Percentiles rank a stretch among this genome's conserved stretches.
Conservation (phyloP, 23 red algal species). For the Gracilaria vermiculophylla region DNA sequence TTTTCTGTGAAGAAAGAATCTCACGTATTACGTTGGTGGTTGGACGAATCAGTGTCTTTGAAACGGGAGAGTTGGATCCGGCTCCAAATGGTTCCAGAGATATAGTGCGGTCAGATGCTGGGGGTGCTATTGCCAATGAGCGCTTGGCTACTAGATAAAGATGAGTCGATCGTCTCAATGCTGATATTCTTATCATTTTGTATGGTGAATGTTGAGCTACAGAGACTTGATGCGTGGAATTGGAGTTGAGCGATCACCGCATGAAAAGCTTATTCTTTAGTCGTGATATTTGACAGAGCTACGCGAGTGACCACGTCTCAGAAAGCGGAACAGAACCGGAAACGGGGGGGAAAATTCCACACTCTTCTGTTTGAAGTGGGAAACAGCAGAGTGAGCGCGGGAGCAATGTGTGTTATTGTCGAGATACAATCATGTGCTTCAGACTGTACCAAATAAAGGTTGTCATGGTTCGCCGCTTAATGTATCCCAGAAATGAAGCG, state of each 20-base stretch:
- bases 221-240: not conserved
- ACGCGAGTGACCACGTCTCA: too few relatives aligned
- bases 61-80: not conserved
- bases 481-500: too few relatives aligned
- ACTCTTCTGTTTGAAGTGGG: too few relatives aligned
- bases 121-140: not conserved
- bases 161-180: not conserved
- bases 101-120: not conserved
- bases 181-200: not conserved
- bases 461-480: too few relatives aligned
- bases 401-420: too few relatives aligned
- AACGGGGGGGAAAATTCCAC: too few relatives aligned
- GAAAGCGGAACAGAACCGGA: too few relatives aligned
- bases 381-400: too few relatives aligned
- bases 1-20: not conserved
- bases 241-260: not conserved
- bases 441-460: too few relatives aligned
- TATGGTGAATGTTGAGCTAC: not conserved
- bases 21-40: not conserved
- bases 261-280: not conserved
- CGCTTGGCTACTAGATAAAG: not conserved
- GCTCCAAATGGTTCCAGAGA: not conserved
- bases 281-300: not conserved
- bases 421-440: too few relatives aligned
- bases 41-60: constrained; percentile 35